Evolutionary conservation across 139 green algal species (phyloP), one percentile per base, ranked within the genome.

Genomic region (Nannochloris sp.): DNA sequence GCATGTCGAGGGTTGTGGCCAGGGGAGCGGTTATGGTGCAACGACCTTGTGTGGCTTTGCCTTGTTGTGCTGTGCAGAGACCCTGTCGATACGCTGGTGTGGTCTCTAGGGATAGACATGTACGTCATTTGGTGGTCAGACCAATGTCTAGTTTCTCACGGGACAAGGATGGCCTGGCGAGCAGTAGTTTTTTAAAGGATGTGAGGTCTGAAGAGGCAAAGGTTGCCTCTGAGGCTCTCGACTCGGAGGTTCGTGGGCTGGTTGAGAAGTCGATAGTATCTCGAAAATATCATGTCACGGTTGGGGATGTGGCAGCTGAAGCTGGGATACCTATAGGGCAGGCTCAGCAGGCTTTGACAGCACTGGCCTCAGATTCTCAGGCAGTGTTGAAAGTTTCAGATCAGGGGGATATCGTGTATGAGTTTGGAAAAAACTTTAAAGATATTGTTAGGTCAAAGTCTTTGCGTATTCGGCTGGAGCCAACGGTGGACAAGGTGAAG

Each of bases 351-450:
- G 70, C 70, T 2, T 37, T 77, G 12, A 45, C 36, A 6, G 64
- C 65, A 8, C 70, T 77, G 5, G 70, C 70, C 11, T 31, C 59
- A 17, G 70, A 77, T 59, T 55, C 58, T 40, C 49, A 57, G 45
- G 70, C 70, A 25, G 71, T 58, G 25, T 63, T 77, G 17, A 43
- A 67, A 64, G 91, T 98, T 11, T 93, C 90, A 0, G 17, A 74
- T 9, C 67, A 78, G 17, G 92, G 92, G 23, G 89, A 97, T 30
- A 75, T 97, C 8, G 71, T 96, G 45, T 98, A 96, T 68, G 71
- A 75, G 1, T 87, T 97, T 59, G 61, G 76, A 0, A 46, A 40
- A 11, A 70, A 81, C 64, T 94, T 95, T 67, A 70, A 70, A 10
- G 31, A 57, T 12, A 50, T 45, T 4, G 78, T 97, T 10, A 48